These are phyloP conservation scores for Aspergillus fischeri DNA, from an alignment of 2,329 filamentous ascomycete species.

Conservation along the genomic window DNA sequence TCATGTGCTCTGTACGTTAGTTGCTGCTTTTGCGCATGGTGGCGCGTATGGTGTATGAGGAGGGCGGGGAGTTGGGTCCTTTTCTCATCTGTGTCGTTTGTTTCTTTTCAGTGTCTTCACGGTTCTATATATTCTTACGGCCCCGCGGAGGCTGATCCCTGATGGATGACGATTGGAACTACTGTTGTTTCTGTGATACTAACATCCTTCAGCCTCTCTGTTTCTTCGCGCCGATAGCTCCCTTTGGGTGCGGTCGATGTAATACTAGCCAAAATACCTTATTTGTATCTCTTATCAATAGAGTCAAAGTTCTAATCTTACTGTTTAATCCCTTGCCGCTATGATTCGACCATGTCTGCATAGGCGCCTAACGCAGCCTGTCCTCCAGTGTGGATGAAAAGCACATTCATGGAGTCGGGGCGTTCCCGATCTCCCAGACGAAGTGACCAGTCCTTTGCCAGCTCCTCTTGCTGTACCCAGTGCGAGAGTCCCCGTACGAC, in stretches of 20 bases:
- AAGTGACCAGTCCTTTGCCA: conserved; percentile 10
- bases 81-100: conserved; percentile 14
- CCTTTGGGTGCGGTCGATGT: conserved; percentile 18
- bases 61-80: conserved; percentile 15
- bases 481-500: conserved; percentile 26
- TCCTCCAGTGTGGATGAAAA: conserved; percentile 38
- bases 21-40: conserved; percentile 7
- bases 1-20: conserved; percentile 1
- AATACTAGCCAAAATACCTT: conserved; percentile 26
- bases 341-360: conserved; percentile 14
- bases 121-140: conserved; percentile 6
- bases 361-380: conserved; percentile 33
- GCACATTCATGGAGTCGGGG: conserved; percentile 23
- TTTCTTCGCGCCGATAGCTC: background rate
- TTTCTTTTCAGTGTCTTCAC: conserved; percentile 12
- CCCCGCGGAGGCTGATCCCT: conserved; percentile 12
- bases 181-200: conserved; percentile 1
- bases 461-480: conserved; percentile 20
- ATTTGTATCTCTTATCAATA: conserved; percentile 16
- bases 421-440: background rate
- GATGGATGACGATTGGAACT: conserved; percentile 8
- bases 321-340: background rate
- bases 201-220: background rate
- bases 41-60: conserved; percentile 19
- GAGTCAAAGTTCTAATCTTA: conserved; percentile 6